A percentile compares a stretch with the other conserved stretches of the same genome.
phyloP scores from a whole-genome alignment of 2,329 filamentous ascomycete genomes.

The Elsinoe batatas region DNA sequence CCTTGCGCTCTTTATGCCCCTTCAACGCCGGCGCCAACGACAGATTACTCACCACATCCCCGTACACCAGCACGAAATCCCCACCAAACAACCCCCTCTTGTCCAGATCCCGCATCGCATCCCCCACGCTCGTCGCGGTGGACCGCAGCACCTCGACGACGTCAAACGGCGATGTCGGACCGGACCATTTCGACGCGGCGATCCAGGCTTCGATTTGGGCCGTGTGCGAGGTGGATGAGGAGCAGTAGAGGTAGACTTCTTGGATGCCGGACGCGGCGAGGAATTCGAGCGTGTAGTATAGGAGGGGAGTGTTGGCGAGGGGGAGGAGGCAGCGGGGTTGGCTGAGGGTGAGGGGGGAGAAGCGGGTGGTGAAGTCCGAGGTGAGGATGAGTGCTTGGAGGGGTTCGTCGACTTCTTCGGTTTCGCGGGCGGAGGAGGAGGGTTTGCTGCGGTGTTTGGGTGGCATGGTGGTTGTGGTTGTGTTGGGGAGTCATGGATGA shows the following conservation, averaged over 20 bases:
- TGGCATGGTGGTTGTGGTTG: conserved; percentile 30
- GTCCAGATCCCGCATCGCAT: conserved; percentile 90
- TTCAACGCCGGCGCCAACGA: conserved; percentile 69
- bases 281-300: conserved; percentile 96
- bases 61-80: conserved; percentile 88
- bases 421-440: conserved; percentile 33
- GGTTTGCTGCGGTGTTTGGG: conserved; percentile 35
- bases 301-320: conserved; percentile 84
- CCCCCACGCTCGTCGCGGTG: conserved; percentile 76
- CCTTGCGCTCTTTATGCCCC: conserved; percentile 68
- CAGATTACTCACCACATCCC: conserved; percentile 84
- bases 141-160: conserved; percentile 78
- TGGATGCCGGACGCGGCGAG: conserved; percentile 91
- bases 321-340: conserved; percentile 88
- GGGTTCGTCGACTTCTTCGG: conserved; percentile 52
- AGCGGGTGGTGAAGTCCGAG: conserved; percentile 89
- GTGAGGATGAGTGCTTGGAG: conserved; percentile 66
- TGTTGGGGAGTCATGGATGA: neutral
- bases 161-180: conserved; percentile 67
- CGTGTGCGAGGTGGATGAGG: conserved; percentile 53
- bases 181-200: conserved; percentile 64
- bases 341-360: conserved; percentile 79
- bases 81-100: conserved; percentile 73
- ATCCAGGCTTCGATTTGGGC: conserved; percentile 84
- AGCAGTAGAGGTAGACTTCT: conserved; percentile 86